Evolutionary conservation across 2,329 filamentous ascomycete genomes (phyloP).

Genomic region (Aspergillus candidus): DNA sequence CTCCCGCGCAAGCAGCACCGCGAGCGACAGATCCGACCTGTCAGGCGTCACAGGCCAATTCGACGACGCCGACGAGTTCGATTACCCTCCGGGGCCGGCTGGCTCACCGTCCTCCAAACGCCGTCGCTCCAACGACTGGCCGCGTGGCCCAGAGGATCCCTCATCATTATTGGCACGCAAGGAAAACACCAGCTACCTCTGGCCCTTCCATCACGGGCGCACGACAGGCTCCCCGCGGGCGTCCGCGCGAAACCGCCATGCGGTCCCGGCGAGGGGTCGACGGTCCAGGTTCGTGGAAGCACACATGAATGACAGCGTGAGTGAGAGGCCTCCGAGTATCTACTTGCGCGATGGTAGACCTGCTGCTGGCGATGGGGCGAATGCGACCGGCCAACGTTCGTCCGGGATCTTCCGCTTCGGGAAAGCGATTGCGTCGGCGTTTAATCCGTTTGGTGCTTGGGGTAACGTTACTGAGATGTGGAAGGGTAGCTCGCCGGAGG

Average conservation of each 20-base stretch:
- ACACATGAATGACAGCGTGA: slow-evolving; percentile 77
- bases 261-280: slow-evolving; percentile 34
- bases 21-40: slow-evolving; percentile 15
- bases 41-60: slow-evolving; percentile 31
- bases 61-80: slow-evolving; percentile 31
- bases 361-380: slow-evolving; percentile 11
- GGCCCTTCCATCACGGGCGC: slow-evolving; percentile 10
- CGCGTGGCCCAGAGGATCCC: slow-evolving; percentile 17
- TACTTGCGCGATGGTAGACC: slow-evolving; percentile 49
- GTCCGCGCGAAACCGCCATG: slow-evolving; percentile 6
- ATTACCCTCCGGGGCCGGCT: slow-evolving; percentile 7
- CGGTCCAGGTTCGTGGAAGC: slow-evolving; percentile 68
- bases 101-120: slow-evolving; percentile 33
- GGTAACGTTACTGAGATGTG: slow-evolving; percentile 37
- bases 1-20: slow-evolving; percentile 17
- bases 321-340: slow-evolving; percentile 61
- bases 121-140: slow-evolving; percentile 42
- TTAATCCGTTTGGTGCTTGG: slow-evolving; percentile 50
- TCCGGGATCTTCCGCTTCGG: slow-evolving; percentile 52
- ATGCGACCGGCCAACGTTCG: slow-evolving; percentile 28
- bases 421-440: slow-evolving; percentile 48
- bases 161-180: slow-evolving; percentile 11
- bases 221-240: slow-evolving; percentile 11
- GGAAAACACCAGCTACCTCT: slow-evolving; percentile 6
- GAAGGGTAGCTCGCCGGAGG: slow-evolving; percentile 38